Evolutionary conservation across 2,329 filamentous ascomycete genomes (phyloP).

Genomic region (Phialemoniopsis sp.): DNA sequence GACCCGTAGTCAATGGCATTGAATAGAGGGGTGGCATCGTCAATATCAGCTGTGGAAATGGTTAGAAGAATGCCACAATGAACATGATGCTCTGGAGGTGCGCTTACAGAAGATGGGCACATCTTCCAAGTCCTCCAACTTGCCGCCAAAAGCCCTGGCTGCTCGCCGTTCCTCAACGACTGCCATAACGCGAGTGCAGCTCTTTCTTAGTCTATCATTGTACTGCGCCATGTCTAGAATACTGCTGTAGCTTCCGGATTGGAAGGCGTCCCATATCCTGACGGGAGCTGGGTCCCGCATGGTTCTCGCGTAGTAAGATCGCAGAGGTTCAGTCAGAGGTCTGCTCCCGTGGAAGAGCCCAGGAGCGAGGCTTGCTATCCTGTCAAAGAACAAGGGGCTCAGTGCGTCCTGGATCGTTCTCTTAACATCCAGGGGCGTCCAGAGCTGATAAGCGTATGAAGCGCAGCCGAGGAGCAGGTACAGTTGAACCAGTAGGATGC

Average conservation of each 20-base stretch:
- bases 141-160: constrained; percentile 34
- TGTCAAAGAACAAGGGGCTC: constrained; percentile 50
- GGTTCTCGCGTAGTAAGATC: constrained; percentile 39
- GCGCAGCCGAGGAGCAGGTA: constrained; percentile 47
- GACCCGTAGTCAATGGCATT: constrained; percentile 48
- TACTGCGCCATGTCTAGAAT: constrained; percentile 42
- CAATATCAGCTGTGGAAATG: constrained; percentile 30
- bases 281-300: constrained; percentile 29
- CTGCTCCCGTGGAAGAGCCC: constrained; percentile 29
- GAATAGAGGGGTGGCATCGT: constrained; percentile 30
- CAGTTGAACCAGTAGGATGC: constrained; percentile 46
- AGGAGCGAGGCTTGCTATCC: constrained; percentile 47
- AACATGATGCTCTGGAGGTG: neutral
- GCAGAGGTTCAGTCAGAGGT: constrained; percentile 34
- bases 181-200: constrained; percentile 49
- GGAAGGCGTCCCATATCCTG: constrained; percentile 44
- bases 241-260: constrained; percentile 45
- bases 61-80: constrained; percentile 4
- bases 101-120: constrained; percentile 42
- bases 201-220: constrained; percentile 37
- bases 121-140: constrained; percentile 33
- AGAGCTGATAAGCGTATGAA: constrained; percentile 40
- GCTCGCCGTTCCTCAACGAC: constrained; percentile 46
- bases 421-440: constrained; percentile 50
- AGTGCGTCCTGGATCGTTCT: constrained; percentile 54